Evolutionary conservation across 495 filamentous ascomycete genomes (phyloP).

Genomic region (Penicillium cataractarum): DNA sequence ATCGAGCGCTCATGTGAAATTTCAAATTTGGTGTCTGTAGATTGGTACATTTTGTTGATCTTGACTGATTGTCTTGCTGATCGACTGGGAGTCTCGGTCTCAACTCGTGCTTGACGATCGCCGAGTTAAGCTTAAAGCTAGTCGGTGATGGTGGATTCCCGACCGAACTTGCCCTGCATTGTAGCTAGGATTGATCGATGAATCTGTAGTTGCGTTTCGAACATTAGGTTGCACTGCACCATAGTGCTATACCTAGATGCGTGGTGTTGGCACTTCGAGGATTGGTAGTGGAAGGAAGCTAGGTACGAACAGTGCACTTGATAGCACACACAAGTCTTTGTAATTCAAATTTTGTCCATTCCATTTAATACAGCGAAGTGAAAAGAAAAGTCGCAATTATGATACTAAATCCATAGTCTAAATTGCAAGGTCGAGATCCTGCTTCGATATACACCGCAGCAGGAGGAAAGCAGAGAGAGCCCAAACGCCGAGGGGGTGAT

Average conservation of each 20-base stretch:
- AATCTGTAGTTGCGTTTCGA: slow-evolving; percentile 2
- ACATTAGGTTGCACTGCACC: neutral
- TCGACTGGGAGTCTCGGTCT: neutral
- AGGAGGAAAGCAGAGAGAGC: slow-evolving; percentile 9
- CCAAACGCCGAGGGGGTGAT: slow-evolving; percentile 32
- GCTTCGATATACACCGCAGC: neutral
- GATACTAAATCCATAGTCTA: slow-evolving; percentile 29
- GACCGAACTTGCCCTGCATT: neutral
- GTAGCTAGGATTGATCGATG: neutral
- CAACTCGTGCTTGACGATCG: neutral
- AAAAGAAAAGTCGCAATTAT: slow-evolving; percentile 12
- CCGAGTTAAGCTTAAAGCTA: neutral
- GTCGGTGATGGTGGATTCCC: neutral
- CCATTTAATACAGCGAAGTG: neutral
- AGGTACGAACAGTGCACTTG: neutral
- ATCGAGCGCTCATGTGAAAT: slow-evolving; percentile 16
- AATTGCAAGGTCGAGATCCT: slow-evolving; percentile 18
- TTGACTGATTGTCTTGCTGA: neutral
- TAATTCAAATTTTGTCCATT: neutral
- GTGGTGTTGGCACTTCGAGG: neutral
- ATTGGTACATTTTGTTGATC: neutral
- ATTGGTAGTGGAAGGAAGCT: neutral
- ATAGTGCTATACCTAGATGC: neutral
- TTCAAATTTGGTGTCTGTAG: neutral
- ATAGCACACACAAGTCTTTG: neutral